Evolutionary conservation across 768 basidiomycete genomes (phyloP).

Genomic region (Rhodotorula kratochvilovae): DNA sequence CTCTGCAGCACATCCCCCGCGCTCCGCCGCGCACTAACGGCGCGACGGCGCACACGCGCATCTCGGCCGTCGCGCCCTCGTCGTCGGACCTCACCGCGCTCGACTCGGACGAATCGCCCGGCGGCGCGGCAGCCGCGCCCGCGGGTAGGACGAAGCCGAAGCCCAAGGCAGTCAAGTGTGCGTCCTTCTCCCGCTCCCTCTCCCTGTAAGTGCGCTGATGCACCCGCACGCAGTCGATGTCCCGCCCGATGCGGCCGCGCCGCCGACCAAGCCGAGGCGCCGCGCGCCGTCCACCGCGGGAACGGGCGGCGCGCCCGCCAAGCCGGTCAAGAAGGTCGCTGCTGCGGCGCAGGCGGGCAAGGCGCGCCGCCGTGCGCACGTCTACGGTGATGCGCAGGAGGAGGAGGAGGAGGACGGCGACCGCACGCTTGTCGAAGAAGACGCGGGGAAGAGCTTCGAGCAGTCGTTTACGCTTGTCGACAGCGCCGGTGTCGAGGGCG

Average conservation of each 20-base stretch:
- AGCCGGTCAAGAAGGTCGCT: neutral
- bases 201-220: too few species aligned
- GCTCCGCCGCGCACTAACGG: neutral
- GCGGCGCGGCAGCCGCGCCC: too few species aligned
- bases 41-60: neutral
- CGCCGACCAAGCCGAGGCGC: neutral
- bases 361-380: neutral
- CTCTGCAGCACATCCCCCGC: too few species aligned
- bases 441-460: neutral
- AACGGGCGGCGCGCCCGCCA: neutral
- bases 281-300: neutral
- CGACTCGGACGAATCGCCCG: neutral
- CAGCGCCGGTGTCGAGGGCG: neutral
- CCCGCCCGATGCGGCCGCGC: neutral
- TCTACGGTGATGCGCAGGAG: neutral
- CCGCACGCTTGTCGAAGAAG: neutral
- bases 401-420: neutral
- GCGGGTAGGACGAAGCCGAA: neutral
- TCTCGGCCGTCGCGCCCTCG: neutral
- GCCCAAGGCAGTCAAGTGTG: neutral
- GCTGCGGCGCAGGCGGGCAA: neutral
- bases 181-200: neutral
- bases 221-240: neutral
- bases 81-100: neutral
- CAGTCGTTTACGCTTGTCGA: too few species aligned